These are phyloP conservation scores for Candida silvatica DNA, from an alignment of 805 yeast genomes.

Conservation along the genomic window DNA sequence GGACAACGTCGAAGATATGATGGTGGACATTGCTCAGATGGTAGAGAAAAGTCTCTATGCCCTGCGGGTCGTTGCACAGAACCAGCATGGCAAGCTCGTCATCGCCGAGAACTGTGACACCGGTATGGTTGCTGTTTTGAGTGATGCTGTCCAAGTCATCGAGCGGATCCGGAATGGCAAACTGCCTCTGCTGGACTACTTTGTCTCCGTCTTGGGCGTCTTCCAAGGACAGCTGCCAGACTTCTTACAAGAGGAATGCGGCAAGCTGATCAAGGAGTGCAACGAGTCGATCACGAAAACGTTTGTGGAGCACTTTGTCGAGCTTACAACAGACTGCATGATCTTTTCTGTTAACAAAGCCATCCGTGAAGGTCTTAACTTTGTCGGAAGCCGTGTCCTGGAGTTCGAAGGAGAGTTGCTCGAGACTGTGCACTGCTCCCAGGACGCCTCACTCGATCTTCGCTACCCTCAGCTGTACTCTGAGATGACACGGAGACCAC, in stretches of 20 bases:
- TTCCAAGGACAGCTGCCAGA: slow-evolving; percentile 11
- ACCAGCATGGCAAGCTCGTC: slow-evolving; percentile 6
- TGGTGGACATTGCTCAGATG: slow-evolving; percentile 17
- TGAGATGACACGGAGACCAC: slow-evolving; percentile 4
- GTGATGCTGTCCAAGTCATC: slow-evolving; percentile 13
- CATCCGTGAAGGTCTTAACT: slow-evolving; percentile 9
- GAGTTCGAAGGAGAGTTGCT: slow-evolving; percentile 16
- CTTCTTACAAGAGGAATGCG: slow-evolving; percentile 12
- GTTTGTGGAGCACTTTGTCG: slow-evolving; percentile 15
- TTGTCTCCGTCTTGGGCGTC: slow-evolving; percentile 9
- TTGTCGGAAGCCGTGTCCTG: slow-evolving; percentile 10
- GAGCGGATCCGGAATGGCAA: slow-evolving; percentile 7
- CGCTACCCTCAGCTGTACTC: slow-evolving; percentile 13
- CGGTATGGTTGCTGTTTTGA: slow-evolving; percentile 8
- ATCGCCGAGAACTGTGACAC: slow-evolving; percentile 7
- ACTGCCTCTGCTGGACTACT: slow-evolving; percentile 9
- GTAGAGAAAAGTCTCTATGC: slow-evolving; percentile 16
- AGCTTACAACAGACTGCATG: slow-evolving; percentile 17
- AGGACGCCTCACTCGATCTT: slow-evolving; percentile 9
- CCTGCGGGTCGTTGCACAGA: slow-evolving; percentile 13
- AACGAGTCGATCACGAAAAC: slow-evolving; percentile 6
- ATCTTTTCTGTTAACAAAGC: slow-evolving; percentile 17
- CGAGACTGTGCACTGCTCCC: slow-evolving; percentile 10
- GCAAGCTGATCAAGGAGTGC: slow-evolving; percentile 4
- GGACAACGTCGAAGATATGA: slow-evolving; percentile 11